Evolutionary conservation across 2,329 filamentous ascomycete genomes (phyloP).

Genomic region (Microcyclospora pomicola): DNA sequence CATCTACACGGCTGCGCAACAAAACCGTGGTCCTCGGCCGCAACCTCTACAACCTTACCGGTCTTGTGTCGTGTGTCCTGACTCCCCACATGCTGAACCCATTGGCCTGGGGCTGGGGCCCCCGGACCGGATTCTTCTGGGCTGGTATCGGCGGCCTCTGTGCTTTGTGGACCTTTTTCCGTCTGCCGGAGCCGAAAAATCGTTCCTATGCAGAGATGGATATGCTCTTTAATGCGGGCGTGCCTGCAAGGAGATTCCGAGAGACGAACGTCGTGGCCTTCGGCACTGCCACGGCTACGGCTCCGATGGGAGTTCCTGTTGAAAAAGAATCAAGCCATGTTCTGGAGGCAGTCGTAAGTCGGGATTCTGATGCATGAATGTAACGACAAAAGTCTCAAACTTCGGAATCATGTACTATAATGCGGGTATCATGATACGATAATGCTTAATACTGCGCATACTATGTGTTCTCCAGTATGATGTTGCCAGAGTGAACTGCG

Average conservation of each 20-base stretch:
- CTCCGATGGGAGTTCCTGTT: no score
- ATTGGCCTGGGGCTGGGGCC: slow-evolving; percentile 7
- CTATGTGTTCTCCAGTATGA: no score
- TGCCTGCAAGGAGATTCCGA: slow-evolving; percentile 30
- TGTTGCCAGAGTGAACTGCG: no score
- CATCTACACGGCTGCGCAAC: slow-evolving; percentile 16
- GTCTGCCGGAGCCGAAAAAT: slow-evolving; percentile 26
- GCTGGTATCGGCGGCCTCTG: slow-evolving; percentile 23
- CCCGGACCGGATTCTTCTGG: slow-evolving; percentile 27
- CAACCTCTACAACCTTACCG: slow-evolving; percentile 17
- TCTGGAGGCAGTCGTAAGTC: no score
- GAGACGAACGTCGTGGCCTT: slow-evolving; percentile 6
- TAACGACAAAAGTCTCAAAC: no score
- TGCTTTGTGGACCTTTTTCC: slow-evolving; percentile 30
- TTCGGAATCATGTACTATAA: no score
- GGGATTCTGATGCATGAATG: no score
- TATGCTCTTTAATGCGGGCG: slow-evolving; percentile 36
- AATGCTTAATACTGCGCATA: no score
- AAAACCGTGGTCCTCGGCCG: slow-evolving; percentile 20
- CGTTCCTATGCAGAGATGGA: slow-evolving; percentile 43
- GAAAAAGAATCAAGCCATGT: no score
- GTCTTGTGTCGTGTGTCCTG: slow-evolving; percentile 13
- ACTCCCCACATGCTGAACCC: slow-evolving; percentile 17
- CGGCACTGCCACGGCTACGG: no score
- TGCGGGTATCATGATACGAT: no score